Base-by-base conservation (phyloP, 106 monocot species). In the Apostasia shenzhenica region DNA sequence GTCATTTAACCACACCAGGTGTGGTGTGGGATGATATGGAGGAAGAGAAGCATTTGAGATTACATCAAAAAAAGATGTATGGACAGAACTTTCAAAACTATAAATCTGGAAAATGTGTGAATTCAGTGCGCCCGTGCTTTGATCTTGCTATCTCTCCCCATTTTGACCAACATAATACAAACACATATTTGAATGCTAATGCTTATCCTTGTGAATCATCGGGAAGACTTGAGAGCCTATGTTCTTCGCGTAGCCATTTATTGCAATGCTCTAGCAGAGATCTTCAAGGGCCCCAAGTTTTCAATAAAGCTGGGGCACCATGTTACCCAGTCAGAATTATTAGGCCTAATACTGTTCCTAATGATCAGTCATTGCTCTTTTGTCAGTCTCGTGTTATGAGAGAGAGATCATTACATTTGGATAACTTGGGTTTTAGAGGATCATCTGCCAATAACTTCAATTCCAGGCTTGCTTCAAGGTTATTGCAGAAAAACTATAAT, bases 361-460 rank as follows among this genome's bases (percentile, higher is more conserved):
- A 41, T 52, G 69, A 76, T 67, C 69, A 68, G 46, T 49, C 61
- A 54, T 44, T 69, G 41, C 51, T 13, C 10, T 52, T 68, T 67
- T 51, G 26, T 41, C 26, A 54, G 54, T 41, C n/a, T 55, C 26
- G n/a, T 48, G 40, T 37, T 67, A 12, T 41, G 55, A 69, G 40
- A 26, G 26, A 26, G 26, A 26, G 26, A 26, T 26, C 26, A 54
- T n/a, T 70, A 12, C 49, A 63, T 6, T 55, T 70, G n/a, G 55
- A 76, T 69, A 12, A 12, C 44, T 57, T 48, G 44, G 7, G 6
- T 40, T 66, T 47, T 39, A 9, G 38, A 8, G 55, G 73, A 38
- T 64, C 54, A 46, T 65, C 52, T 54, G 37, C 50, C 38, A 55
- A 64, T 53, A 45, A 47, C 12, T 54, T 54, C 14, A 44, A 69